Conservation (phyloP, 192 early-diverging fungal species). For the Bifiguratus adelaidae region DNA sequence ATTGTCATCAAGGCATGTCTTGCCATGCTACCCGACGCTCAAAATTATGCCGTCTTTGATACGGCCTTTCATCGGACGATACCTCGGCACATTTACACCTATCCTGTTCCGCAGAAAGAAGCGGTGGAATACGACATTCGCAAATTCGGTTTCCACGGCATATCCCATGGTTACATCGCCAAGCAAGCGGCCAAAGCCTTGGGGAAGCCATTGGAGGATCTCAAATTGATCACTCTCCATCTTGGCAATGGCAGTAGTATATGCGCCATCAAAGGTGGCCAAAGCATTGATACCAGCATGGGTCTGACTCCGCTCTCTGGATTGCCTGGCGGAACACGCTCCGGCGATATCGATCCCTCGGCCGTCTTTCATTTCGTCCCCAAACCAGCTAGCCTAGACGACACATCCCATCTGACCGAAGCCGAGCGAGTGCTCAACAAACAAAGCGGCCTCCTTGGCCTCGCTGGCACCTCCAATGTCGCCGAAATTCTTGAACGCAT, state of each 20-base stretch:
- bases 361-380: constrained; percentile 20
- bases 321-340: constrained; percentile 18
- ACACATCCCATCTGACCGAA: constrained; percentile 18
- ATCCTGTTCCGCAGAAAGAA: constrained; percentile 6
- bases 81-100: constrained; percentile 10
- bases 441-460: constrained; percentile 18
- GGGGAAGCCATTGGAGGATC: constrained; percentile 1
- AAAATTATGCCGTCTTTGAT: constrained; percentile 11
- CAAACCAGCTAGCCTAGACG: constrained; percentile 3
- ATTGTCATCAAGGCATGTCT: constrained; percentile 6
- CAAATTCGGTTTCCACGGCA: constrained; percentile 14
- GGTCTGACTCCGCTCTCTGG: constrained; percentile 12
- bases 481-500: constrained; percentile 10
- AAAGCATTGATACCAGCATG: constrained; percentile 13
- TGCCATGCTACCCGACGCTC: not conserved
- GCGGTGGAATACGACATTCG: constrained; percentile 5
- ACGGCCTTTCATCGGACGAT: constrained; percentile 12
- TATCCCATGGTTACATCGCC: constrained; percentile 9
- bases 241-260: constrained; percentile 10
- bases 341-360: constrained; percentile 25
- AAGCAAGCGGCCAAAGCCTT: constrained; percentile 4
- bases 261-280: constrained; percentile 6
- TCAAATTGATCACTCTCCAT: constrained; percentile 10
- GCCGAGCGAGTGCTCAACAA: constrained; percentile 27
- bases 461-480: constrained; percentile 24